These are phyloP conservation scores for Stevia rebaudiana DNA, from an alignment of 140 eudicot species.

Conservation along the genomic window DNA sequence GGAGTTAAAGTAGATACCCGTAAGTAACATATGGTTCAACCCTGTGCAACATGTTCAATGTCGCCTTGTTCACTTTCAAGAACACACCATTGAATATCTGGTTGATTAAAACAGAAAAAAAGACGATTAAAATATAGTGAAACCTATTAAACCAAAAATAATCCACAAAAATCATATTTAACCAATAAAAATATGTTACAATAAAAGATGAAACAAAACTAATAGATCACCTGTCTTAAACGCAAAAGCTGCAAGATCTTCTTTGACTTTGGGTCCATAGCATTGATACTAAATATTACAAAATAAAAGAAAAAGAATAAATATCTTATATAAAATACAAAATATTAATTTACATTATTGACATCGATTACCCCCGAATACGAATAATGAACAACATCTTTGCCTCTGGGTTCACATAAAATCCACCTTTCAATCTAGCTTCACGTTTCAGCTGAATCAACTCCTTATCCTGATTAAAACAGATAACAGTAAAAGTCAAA, in stretches of 20 bases:
- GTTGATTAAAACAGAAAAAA: neutral
- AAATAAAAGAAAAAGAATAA: neutral
- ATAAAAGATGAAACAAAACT: neutral
- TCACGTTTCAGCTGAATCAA: slow-evolving; percentile 56
- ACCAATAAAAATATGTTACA: neutral
- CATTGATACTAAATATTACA: slow-evolving; percentile 36
- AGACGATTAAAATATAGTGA: neutral
- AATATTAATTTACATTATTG: neutral
- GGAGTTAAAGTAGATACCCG: slow-evolving; percentile 33
- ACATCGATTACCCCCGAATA: slow-evolving; percentile 51
- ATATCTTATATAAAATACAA: neutral
- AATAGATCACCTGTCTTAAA: slow-evolving; percentile 45
- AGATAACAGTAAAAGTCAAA: neutral
- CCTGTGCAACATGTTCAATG: slow-evolving; percentile 67
- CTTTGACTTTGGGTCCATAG: slow-evolving; percentile 69
- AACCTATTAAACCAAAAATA: neutral
- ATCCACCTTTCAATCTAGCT: slow-evolving; percentile 40
- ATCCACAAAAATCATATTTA: neutral
- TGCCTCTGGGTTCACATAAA: slow-evolving; percentile 6
- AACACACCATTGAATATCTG: slow-evolving; percentile 42
- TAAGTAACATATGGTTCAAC: slow-evolving; percentile 76
- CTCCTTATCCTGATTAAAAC: slow-evolving; percentile 38
- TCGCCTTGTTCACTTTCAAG: slow-evolving; percentile 21
- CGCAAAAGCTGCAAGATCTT: slow-evolving; percentile 65
- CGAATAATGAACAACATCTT: slow-evolving; percentile 48